Base-by-base conservation (phyloP, 345 rosid genomes). In the Rubroshorea leprosula region DNA sequence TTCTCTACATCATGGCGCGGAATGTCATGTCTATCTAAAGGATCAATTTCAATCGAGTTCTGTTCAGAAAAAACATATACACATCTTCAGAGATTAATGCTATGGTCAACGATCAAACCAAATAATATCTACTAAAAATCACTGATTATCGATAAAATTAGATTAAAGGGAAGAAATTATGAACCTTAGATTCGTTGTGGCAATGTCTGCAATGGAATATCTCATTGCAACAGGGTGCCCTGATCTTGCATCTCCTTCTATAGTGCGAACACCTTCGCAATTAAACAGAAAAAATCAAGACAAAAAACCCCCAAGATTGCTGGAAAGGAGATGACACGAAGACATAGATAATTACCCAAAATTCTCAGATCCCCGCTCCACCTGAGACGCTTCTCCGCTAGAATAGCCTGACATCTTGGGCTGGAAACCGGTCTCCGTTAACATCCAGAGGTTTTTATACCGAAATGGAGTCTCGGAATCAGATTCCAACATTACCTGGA, bases 131-230 rank as follows among this genome's bases (percentile, higher is more conserved):
- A 17, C n/a, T 18, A 60, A 44, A 38, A 39, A 1, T 49, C 43
- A n/a, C n/a, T 1, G 26, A 17, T 2, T 23, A 2, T 57, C 55
- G 13, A 48, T 23, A 7, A 48, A 5, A 46, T n/a, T 26, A 6
- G 21, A 45, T 51, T 16, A 51, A 43, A 5, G 39, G 16, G 18
- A 17, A 23, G 10, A 9, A 5, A 6, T 60, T 5, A 25, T 15
- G 39, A 11, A 88, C 98, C 92, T 82, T 92, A 23, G 78, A 69
- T 71, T 89, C 95, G 14, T 86, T 92, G 63, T 92, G 96, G 65
- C 98, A 92, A 74, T 89, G 90, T 66, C 98, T 82, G 69, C 96
- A 92, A 66, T 81, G 70, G 64, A 84, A 89, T 19, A 89, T 63
- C 64, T 88, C 90, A 69, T 82, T 66, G 29, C 98, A 92, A 58